Conservation (phyloP, 2,329 filamentous ascomycete species). For the Fusarium humuli region DNA sequence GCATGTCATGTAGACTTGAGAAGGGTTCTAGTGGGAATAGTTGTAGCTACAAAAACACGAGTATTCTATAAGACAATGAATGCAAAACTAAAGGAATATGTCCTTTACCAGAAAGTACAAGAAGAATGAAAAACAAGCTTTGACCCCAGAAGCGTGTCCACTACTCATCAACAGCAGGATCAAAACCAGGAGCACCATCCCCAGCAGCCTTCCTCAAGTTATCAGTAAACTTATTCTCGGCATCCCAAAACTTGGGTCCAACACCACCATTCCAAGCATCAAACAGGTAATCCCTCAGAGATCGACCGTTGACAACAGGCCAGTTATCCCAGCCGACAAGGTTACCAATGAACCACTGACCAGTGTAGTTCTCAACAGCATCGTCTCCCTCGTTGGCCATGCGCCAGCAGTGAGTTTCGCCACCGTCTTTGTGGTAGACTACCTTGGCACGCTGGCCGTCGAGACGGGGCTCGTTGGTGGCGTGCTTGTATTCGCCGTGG, state of each 20-base stretch:
- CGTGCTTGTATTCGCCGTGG: conserved; percentile 18
- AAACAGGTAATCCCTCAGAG: conserved; percentile 13
- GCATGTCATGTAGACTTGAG: not conserved
- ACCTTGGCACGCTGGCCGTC: conserved; percentile 50
- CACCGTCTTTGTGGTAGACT: conserved; percentile 55
- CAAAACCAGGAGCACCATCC: conserved; percentile 22
- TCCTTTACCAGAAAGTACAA: not conserved
- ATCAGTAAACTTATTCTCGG: conserved; percentile 11
- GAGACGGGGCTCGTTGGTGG: conserved; percentile 10
- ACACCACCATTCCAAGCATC: conserved; percentile 24
- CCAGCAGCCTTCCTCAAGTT: conserved; percentile 22
- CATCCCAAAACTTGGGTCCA: conserved; percentile 25
- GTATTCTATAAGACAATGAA: too few relatives aligned
- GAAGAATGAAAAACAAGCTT: not conserved
- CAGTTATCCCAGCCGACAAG: conserved; percentile 40
- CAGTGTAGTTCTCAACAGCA: conserved; percentile 50
- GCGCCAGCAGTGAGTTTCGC: conserved; percentile 52
- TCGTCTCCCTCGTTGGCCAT: conserved; percentile 46
- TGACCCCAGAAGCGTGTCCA: too few relatives aligned
- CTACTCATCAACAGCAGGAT: conserved; percentile 17
- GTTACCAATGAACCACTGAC: conserved; percentile 50
- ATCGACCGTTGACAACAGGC: conserved; percentile 38
- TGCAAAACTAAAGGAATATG: too few relatives aligned
- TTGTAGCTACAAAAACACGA: too few relatives aligned
- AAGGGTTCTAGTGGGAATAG: too few relatives aligned